phyloP scores from a whole-genome alignment of 1,284 basidiomycete genomes.

The Stereum hirsutum region DNA sequence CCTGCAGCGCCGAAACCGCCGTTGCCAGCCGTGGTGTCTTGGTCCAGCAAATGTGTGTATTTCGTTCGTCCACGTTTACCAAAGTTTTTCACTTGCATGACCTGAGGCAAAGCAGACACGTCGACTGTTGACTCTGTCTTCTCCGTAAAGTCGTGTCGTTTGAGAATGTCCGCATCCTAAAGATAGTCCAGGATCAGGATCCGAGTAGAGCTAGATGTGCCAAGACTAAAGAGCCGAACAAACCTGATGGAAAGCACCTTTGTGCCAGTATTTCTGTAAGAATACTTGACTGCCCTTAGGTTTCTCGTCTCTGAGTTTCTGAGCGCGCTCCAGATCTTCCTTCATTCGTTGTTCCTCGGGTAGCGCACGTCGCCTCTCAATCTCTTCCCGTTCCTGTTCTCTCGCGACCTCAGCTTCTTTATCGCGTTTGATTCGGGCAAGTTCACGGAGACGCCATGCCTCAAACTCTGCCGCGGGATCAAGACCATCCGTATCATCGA shows the following conservation, averaged over 20 bases:
- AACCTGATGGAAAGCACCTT: slow-evolving; percentile 96
- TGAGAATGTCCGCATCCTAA: slow-evolving; percentile 85
- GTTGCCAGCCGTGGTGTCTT: slow-evolving; percentile 72
- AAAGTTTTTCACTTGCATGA: slow-evolving; percentile 97
- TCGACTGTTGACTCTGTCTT: slow-evolving; percentile 84
- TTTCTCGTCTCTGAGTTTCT: slow-evolving; percentile 74
- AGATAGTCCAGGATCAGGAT: too few relatives aligned
- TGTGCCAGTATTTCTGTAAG: slow-evolving; percentile 98
- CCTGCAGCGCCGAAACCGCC: slow-evolving; percentile 67
- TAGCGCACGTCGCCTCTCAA: slow-evolving; percentile 83
- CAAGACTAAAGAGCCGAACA: slow-evolving; percentile 11
- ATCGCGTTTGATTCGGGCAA: slow-evolving; percentile 85
- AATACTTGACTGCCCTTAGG: slow-evolving; percentile 87
- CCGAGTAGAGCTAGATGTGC: background rate
- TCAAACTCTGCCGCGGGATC: slow-evolving; percentile 92
- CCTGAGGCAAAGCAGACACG: slow-evolving; percentile 78
- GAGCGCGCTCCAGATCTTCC: slow-evolving; percentile 85
- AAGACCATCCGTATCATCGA: slow-evolving; percentile 93
- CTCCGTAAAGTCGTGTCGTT: slow-evolving; percentile 80
- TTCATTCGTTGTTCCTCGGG: slow-evolving; percentile 87
- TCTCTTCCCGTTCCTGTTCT: slow-evolving; percentile 81
- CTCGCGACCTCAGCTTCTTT: slow-evolving; percentile 73
- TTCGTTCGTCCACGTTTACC: slow-evolving; percentile 90
- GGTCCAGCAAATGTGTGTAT: slow-evolving; percentile 92
- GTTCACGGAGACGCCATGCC: slow-evolving; percentile 90